A percentile compares a stretch with the other conserved stretches of the same genome.
phyloP scores from a whole-genome alignment of 495 filamentous ascomycete genomes.

The Darksidea phi region DNA sequence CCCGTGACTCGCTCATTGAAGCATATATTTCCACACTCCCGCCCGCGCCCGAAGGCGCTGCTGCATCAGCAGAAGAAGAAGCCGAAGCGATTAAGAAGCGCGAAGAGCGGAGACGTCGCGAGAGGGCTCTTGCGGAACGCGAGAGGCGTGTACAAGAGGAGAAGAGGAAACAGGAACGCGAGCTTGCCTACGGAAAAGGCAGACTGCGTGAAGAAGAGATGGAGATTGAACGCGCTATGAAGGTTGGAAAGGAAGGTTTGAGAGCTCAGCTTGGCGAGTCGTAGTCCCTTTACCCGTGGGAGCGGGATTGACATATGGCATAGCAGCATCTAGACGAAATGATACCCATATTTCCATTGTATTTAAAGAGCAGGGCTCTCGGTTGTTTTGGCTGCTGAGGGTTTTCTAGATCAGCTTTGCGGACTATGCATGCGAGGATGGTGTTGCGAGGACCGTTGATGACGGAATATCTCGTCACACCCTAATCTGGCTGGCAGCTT shows the following conservation, averaged over 20 bases:
- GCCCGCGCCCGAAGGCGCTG: conserved; percentile 58
- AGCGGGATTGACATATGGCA: too few species aligned
- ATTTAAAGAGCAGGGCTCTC: too few species aligned
- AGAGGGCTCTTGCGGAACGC: conserved; percentile 72
- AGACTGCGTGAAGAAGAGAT: conserved; percentile 71
- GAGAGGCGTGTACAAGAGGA: conserved; percentile 72
- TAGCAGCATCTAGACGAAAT: too few species aligned
- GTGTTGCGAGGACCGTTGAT: too few species aligned
- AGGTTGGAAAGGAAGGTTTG: conserved; percentile 65
- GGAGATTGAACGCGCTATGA: conserved; percentile 78
- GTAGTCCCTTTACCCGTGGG: too few species aligned
- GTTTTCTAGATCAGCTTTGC: too few species aligned
- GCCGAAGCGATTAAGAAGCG: conserved; percentile 59
- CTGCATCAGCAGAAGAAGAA: conserved; percentile 55
- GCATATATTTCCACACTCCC: conserved; percentile 72
- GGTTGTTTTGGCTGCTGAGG: too few species aligned
- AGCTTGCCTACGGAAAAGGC: conserved; percentile 64
- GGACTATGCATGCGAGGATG: too few species aligned
- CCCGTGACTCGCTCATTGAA: conserved; percentile 71
- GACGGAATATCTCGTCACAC: too few species aligned
- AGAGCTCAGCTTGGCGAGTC: conserved; percentile 24
- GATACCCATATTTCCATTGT: too few species aligned
- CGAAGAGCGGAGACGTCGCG: conserved; percentile 64
- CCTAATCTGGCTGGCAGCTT: too few species aligned
- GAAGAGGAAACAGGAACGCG: conserved; percentile 64